Evolutionary conservation across 306 rosid species (phyloP), one percentile per base, ranked within the genome.

Genomic region (Dryas octopetala): DNA sequence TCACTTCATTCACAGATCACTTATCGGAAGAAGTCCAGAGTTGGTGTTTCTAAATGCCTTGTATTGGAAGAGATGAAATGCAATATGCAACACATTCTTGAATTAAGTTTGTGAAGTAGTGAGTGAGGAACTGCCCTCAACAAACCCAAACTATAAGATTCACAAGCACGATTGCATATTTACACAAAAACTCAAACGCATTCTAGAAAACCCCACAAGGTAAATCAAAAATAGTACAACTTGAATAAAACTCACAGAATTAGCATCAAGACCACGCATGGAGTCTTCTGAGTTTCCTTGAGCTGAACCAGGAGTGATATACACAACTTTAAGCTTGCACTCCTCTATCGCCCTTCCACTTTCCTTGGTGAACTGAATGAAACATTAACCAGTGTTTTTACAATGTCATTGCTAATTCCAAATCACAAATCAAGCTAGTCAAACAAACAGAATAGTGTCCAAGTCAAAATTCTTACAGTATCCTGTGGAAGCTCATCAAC

Each of bases 321-420:
- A 95, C 49, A 87, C 16, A 74, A 95, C 99, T 82, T 84, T 84
- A 79, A 95, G 95, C 86, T 90, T 95, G 91, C 89, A 78, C 77
- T 95, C 99, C 85, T 95, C 97, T 66, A 92, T 48, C 19, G 77
- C 48, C 84, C 83, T 85, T 83, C 97, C 99, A 75, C 83, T 83
- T 2, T 92, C 99, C 88, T 95, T 95, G 59, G 5, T 90, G 78
- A 95, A 92, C 99, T 95, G 89, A 55, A 80, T 71, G 64, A 40
- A 75, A 79, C 68, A 68, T 58, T 45, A 78, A 58, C n/a, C 17
- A 71, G 26, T 41, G 44, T 26, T 66, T 40, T 71, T 32, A 26
- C 10, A 23, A 70, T 67, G 68, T 73, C 73, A 81, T 19, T 15
- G 51, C 67, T 48, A 50, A 51, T 63, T 70, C 55, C 60, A 14